Evolutionary conservation across 306 rosid species (phyloP).

Genomic region (Trifolium repens): DNA sequence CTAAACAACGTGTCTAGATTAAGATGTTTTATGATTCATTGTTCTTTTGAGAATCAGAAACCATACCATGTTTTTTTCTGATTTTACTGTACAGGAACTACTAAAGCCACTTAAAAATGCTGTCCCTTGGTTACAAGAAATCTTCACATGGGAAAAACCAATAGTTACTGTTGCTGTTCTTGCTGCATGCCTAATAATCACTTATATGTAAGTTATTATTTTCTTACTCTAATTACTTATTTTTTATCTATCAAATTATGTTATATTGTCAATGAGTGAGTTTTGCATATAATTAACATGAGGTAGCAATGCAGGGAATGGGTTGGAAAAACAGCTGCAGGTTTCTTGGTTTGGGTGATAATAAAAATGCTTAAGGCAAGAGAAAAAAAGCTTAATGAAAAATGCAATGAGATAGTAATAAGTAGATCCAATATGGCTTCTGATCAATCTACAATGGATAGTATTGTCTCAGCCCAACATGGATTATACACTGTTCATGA

Average conservation of each 20-base stretch:
- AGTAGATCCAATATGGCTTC: constrained; percentile 48
- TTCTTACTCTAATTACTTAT: neutral
- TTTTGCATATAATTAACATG: constrained; percentile 16
- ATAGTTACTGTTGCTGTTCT: constrained; percentile 53
- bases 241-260: constrained; percentile 18
- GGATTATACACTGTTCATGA: constrained; percentile 70
- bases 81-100: constrained; percentile 62
- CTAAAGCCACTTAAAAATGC: constrained; percentile 63
- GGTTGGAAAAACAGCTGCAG: constrained; percentile 79
- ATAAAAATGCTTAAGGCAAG: constrained; percentile 68
- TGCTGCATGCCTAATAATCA: constrained; percentile 54
- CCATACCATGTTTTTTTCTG: constrained; percentile 26
- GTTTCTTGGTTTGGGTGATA: constrained; percentile 64
- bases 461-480: constrained; percentile 85
- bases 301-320: constrained; percentile 70
- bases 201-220: constrained; percentile 61
- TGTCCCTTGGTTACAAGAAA: constrained; percentile 60
- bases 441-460: constrained; percentile 70
- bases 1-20: neutral
- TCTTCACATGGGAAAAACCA: constrained; percentile 80
- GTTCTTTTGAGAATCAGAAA: constrained; percentile 27
- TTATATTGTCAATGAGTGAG: neutral
- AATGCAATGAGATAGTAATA: constrained; percentile 72
- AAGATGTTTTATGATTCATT: constrained; percentile 9
- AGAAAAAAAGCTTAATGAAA: constrained; percentile 42